These are phyloP conservation scores for Podospora sp. DNA, from an alignment of 495 filamentous ascomycete genomes.

Conservation along the genomic window DNA sequence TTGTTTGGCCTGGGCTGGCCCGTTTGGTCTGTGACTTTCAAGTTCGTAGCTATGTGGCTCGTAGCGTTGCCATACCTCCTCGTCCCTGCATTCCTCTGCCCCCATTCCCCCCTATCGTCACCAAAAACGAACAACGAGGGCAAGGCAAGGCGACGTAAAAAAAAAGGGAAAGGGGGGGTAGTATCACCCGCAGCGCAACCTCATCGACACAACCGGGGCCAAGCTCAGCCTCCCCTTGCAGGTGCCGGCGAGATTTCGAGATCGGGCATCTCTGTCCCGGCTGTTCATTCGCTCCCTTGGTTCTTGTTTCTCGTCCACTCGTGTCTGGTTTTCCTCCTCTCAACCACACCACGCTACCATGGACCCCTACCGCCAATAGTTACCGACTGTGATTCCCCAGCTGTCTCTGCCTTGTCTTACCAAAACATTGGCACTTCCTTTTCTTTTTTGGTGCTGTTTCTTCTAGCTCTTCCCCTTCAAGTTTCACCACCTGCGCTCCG, in stretches of 20 bases:
- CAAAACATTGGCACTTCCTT: background rate
- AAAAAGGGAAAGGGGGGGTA: background rate
- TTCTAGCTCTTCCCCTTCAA: conserved; percentile 4
- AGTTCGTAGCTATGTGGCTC: background rate
- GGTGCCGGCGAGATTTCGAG: conserved; percentile 3
- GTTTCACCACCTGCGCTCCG: background rate
- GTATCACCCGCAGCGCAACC: conserved; percentile 24
- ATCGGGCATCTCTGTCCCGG: background rate
- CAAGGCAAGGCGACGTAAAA: background rate
- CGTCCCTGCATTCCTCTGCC: conserved; percentile 8
- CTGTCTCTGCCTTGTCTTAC: background rate
- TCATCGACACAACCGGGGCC: conserved; percentile 19
- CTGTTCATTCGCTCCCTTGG: conserved; percentile 4
- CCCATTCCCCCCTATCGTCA: background rate
- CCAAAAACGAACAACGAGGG: background rate
- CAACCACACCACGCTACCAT: background rate
- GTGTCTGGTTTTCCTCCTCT: background rate
- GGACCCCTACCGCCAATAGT: conserved; percentile 4
- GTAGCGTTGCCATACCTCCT: conserved; percentile 1
- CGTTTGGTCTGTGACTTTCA: background rate
- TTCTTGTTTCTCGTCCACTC: conserved; percentile 5
- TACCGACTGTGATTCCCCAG: background rate
- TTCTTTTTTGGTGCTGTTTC: background rate
- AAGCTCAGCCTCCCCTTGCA: conserved; percentile 11
- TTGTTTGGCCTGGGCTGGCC: conserved; percentile 15